Evolutionary conservation across 192 early-diverging fungal species (phyloP).

Genomic region (Coemansia sp.): DNA sequence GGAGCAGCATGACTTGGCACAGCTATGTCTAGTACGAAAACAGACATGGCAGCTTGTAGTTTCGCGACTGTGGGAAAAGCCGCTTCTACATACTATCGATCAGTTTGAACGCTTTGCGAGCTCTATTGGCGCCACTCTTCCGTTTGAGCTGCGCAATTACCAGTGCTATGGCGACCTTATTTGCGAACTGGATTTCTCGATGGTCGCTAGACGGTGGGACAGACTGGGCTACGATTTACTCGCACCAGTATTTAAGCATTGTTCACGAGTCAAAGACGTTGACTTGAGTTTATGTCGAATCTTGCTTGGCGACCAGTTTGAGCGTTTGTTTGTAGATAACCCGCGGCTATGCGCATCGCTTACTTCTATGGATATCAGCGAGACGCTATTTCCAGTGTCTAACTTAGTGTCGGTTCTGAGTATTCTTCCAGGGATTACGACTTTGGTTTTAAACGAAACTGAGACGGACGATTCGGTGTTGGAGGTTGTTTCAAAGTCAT

Average conservation of each 20-base stretch:
- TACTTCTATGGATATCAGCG: slow-evolving; percentile 5
- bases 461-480: neutral
- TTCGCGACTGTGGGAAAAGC: slow-evolving; percentile 6
- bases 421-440: slow-evolving; percentile 1
- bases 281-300: slow-evolving; percentile 28
- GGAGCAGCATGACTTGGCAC: neutral
- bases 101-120: slow-evolving; percentile 6
- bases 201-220: slow-evolving; percentile 34
- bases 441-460: slow-evolving; percentile 10
- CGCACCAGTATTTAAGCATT: slow-evolving; percentile 7
- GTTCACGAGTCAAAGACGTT: neutral
- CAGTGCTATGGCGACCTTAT: slow-evolving; percentile 16
- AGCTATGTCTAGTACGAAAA: neutral
- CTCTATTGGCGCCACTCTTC: neutral
- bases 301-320: slow-evolving; percentile 8
- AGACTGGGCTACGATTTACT: slow-evolving; percentile 10
- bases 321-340: neutral
- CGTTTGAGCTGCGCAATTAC: slow-evolving; percentile 4
- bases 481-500: neutral
- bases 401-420: neutral
- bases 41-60: slow-evolving; percentile 19
- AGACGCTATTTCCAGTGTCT: slow-evolving; percentile 7
- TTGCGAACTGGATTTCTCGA: slow-evolving; percentile 17
- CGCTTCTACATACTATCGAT: slow-evolving; percentile 4
- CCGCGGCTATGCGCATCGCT: slow-evolving; percentile 10